Conservation (phyloP, 306 rosid genomes). For the Trifolium fragiferum region DNA sequence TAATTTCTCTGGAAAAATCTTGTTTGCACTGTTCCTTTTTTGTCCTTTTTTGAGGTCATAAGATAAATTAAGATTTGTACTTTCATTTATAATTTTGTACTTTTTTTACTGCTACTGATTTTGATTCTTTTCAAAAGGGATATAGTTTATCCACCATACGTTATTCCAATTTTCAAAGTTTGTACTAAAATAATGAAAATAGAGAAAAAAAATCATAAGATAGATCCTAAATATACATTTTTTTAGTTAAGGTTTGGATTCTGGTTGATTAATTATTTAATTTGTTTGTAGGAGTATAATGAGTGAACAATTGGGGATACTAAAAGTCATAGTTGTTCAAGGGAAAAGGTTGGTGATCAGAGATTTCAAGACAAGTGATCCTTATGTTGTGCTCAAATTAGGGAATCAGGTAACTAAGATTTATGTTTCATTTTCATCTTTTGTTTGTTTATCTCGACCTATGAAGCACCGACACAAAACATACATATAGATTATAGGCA, state of each 20-base stretch:
- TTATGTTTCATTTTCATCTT: slow-evolving; percentile 8
- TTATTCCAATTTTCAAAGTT: background rate
- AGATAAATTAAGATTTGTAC: background rate
- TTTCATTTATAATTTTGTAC: background rate
- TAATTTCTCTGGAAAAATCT: slow-evolving; percentile 15
- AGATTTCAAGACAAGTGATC: slow-evolving; percentile 98
- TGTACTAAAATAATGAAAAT: background rate
- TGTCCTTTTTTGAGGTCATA: background rate
- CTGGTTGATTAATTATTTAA: slow-evolving; percentile 16
- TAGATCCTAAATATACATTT: background rate
- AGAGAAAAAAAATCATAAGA: too few species aligned
- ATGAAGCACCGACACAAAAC: background rate
- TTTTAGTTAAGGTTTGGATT: slow-evolving; percentile 12
- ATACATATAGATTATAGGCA: too few species aligned
- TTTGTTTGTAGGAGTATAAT: slow-evolving; percentile 46
- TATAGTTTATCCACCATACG: slow-evolving; percentile 5
- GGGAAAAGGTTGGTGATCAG: slow-evolving; percentile 86
- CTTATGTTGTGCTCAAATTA: slow-evolving; percentile 91
- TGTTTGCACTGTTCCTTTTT: background rate
- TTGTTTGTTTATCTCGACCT: slow-evolving; percentile 5
- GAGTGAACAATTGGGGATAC: slow-evolving; percentile 71
- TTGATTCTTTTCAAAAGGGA: slow-evolving; percentile 15
- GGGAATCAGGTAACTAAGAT: slow-evolving; percentile 72
- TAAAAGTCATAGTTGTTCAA: slow-evolving; percentile 78
- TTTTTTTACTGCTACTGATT: background rate